Base-by-base conservation (phyloP, 768 basidiomycete genomes). In the Boletus vinaceobasis region DNA sequence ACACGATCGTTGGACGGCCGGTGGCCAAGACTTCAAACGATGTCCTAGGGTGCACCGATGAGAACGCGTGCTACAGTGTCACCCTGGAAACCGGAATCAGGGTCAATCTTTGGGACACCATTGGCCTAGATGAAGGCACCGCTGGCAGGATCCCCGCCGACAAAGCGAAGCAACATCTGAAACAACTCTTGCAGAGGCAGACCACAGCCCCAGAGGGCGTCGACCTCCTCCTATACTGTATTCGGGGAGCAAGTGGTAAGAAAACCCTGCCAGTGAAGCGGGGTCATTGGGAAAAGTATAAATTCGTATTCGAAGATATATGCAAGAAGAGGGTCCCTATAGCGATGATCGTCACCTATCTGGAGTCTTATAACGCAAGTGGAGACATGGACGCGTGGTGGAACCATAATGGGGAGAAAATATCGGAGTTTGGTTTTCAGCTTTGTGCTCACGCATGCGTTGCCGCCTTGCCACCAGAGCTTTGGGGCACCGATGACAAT, bases 371-470 rank as follows among this genome's bases (percentile, higher is more conserved):
- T 42, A 45, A 69, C 13, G 55, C 56, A 0, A 53, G 59, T 38
- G 58, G 60, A 8, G 64, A 65, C 19, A 73, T 72, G 64, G 62
- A 70, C 9, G 40, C 53, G 48, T 77, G 76, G 77, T 77, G 73
- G 74, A 40, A 47, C 10, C 38, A 58, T 43, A 75, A 71, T 42
- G 50, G 70, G 43, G 43, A 23, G 10, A 45, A 42, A 5, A 70
- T 75, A 56, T 59, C 48, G 19, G 29, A 46, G 17, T 53, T 72
- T 32, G 63, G 64, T 7, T 74, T 78, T 56, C 46, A 60, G 26
- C 65, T 75, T 23, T 61, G 65, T 31, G 71, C 65, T 4, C 67
- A 72, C 27, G 76, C 73, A 7, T 78, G 77, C 55, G 60, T 76
- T 45, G 68, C 71, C 5, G 62, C 69, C 23, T 35, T 67, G 14